These are phyloP conservation scores for Neoscytalidium dimidiatum DNA, from an alignment of 2,329 filamentous ascomycete genomes.

Conservation along the genomic window DNA sequence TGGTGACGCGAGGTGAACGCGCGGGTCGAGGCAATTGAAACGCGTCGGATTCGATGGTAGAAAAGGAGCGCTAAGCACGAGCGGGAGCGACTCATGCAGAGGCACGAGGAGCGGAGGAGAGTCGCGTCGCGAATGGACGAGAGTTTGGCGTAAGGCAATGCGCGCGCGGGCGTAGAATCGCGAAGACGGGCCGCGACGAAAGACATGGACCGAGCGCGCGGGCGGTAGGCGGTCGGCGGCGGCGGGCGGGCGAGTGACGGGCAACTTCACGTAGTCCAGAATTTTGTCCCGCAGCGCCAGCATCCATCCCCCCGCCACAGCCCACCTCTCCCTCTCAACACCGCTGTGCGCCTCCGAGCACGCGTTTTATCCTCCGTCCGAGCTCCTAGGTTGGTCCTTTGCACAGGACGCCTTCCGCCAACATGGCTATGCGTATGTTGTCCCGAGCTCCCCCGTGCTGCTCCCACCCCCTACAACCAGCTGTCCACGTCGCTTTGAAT, in stretches of 20 bases:
- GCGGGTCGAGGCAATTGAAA: neutral
- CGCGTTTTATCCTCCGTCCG: slow-evolving; percentile 6
- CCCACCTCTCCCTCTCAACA: neutral
- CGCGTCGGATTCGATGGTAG: neutral
- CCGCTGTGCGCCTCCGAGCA: neutral
- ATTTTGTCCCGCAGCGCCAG: slow-evolving; percentile 18
- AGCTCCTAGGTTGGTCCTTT: neutral
- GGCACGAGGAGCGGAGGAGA: neutral
- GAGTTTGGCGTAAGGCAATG: slow-evolving; percentile 13
- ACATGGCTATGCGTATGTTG: slow-evolving; percentile 44
- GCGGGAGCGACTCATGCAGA: no score
- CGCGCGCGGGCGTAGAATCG: slow-evolving; percentile 4
- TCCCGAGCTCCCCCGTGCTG: slow-evolving; percentile 18
- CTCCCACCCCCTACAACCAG: slow-evolving; percentile 13
- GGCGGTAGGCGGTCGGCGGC: neutral
- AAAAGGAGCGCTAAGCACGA: neutral
- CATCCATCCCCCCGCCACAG: neutral
- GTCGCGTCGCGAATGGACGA: slow-evolving; percentile 15
- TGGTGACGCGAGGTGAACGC: slow-evolving; percentile 16
- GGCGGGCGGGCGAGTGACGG: neutral
- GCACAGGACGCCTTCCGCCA: slow-evolving; percentile 21
- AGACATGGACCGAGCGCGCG: slow-evolving; percentile 9
- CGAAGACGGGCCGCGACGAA: slow-evolving; percentile 12
- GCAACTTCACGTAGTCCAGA: slow-evolving; percentile 19
- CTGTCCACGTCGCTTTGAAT: neutral